Conservation (phyloP, 2,329 filamentous ascomycete genomes). For the Aspergillus vadensis region DNA sequence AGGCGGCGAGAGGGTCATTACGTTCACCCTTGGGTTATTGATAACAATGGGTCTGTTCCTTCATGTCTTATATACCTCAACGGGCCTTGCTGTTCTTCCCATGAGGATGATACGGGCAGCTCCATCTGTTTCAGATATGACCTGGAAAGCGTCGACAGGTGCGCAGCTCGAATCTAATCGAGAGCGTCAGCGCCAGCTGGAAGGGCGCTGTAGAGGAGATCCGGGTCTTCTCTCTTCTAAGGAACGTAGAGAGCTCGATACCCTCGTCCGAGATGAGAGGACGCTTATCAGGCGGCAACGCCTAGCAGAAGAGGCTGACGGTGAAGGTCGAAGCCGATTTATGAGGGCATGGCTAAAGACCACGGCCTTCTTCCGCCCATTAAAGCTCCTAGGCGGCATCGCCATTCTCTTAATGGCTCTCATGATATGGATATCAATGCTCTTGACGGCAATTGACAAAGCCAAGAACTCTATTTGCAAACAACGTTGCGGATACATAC, state of each 20-base stretch:
- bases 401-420: slow-evolving; percentile 73
- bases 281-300: slow-evolving; percentile 88
- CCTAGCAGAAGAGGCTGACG: slow-evolving; percentile 68
- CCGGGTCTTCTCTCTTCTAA: slow-evolving; percentile 75
- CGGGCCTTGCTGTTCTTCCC: slow-evolving; percentile 84
- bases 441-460: slow-evolving; percentile 95
- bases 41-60: slow-evolving; percentile 83
- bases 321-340: slow-evolving; percentile 73
- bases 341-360: slow-evolving; percentile 77
- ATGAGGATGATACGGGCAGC: slow-evolving; percentile 90
- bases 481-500: slow-evolving; percentile 84
- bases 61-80: slow-evolving; percentile 85
- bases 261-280: slow-evolving; percentile 84
- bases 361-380: slow-evolving; percentile 78
- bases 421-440: slow-evolving; percentile 84
- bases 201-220: slow-evolving; percentile 78
- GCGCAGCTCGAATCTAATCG: slow-evolving; percentile 83
- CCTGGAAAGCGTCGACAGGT: slow-evolving; percentile 73
- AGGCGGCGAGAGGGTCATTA: slow-evolving; percentile 88
- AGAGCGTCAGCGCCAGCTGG: slow-evolving; percentile 87
- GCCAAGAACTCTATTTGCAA: slow-evolving; percentile 94
- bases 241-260: slow-evolving; percentile 84
- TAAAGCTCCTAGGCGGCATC: slow-evolving; percentile 85
- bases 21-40: slow-evolving; percentile 85
- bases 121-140: slow-evolving; percentile 79